Evolutionary conservation across 2,329 filamentous ascomycete genomes (phyloP).

Genomic region (Trichophyton schoenleinii): DNA sequence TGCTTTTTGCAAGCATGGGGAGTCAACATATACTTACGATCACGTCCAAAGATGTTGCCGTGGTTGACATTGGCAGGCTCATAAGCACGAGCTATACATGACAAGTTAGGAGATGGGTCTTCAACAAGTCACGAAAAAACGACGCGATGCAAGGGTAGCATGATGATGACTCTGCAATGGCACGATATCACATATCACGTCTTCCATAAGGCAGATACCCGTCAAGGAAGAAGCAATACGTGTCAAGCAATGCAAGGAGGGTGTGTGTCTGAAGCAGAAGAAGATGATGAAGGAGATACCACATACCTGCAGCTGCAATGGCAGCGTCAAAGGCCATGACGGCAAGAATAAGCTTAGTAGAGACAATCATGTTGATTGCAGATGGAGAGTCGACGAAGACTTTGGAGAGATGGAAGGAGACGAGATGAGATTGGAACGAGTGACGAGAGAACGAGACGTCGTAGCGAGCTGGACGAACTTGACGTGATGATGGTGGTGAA

Average conservation of each 20-base stretch:
- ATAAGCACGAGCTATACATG: background rate
- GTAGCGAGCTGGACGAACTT: background rate
- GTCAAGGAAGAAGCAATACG: background rate
- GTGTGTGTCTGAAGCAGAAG: background rate
- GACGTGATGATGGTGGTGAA: conserved; percentile 5
- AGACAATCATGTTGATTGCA: conserved; percentile 9
- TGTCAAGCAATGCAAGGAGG: background rate
- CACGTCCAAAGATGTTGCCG: conserved; percentile 2
- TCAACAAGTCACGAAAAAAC: background rate
- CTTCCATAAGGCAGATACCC: background rate
- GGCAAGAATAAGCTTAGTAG: conserved; percentile 15
- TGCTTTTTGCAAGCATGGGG: background rate
- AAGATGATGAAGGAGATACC: background rate
- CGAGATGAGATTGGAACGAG: background rate
- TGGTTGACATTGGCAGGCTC: background rate
- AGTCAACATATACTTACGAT: conserved; percentile 6
- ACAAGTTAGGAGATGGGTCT: background rate
- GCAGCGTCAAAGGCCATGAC: conserved; percentile 15
- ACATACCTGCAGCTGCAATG: conserved; percentile 16
- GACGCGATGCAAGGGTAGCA: background rate
- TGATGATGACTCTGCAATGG: background rate
- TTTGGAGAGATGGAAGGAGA: background rate
- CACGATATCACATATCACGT: background rate
- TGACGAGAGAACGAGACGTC: conserved; percentile 7
- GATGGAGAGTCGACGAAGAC: background rate